Evolutionary conservation across 306 rosid species (phyloP).

Genomic region (Vicia villosa): DNA sequence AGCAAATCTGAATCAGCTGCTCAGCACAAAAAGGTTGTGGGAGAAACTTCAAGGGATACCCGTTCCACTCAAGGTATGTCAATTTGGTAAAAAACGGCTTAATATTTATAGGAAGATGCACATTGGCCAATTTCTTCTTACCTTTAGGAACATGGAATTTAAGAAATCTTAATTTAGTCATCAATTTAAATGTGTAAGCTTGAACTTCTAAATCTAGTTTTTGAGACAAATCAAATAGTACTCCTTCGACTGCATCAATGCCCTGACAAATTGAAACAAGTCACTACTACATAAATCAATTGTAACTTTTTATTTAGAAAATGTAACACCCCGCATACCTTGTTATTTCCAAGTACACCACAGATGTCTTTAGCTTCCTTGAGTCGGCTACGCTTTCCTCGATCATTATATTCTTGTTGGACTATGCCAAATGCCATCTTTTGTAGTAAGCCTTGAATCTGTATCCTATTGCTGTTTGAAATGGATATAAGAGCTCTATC

Average conservation of each 20-base stretch:
- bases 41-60: slow-evolving; percentile 25
- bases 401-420: neutral
- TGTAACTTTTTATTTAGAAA: neutral
- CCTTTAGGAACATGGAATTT: neutral
- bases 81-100: neutral
- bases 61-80: slow-evolving; percentile 27
- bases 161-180: slow-evolving; percentile 30
- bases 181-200: neutral
- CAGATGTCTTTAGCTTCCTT: neutral
- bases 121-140: neutral
- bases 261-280: neutral
- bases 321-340: neutral
- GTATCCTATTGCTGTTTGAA: neutral
- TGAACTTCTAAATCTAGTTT: neutral
- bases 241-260: neutral
- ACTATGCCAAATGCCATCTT: slow-evolving; percentile 33
- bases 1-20: slow-evolving; percentile 9
- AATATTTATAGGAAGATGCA: neutral
- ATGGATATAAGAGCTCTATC: slow-evolving; percentile 35
- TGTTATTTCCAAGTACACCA: slow-evolving; percentile 10
- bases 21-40: slow-evolving; percentile 15
- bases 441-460: slow-evolving; percentile 46
- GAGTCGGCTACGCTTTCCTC: slow-evolving; percentile 18
- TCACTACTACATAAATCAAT: neutral
- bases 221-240: slow-evolving; percentile 16